These are phyloP conservation scores for Phytophthora boehmeriae DNA, from an alignment of 352 stramenopile species.

Conservation along the genomic window DNA sequence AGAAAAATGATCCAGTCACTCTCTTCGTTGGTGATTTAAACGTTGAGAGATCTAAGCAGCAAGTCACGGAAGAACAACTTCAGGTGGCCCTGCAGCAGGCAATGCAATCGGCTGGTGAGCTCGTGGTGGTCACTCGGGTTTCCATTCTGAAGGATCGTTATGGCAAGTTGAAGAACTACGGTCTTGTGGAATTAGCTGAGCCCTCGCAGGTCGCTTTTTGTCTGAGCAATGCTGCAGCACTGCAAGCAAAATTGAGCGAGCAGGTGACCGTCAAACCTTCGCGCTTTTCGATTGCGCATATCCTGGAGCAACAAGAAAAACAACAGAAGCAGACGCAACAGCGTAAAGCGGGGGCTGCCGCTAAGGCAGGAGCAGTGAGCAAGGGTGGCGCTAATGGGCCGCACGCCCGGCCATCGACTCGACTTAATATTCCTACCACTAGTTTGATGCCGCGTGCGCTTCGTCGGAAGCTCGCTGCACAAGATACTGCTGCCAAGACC, in stretches of 20 bases:
- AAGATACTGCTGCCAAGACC: slow-evolving; percentile 25
- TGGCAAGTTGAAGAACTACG: slow-evolving; percentile 71
- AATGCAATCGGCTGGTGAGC: slow-evolving; percentile 32
- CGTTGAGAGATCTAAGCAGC: slow-evolving; percentile 32
- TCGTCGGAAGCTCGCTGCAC: slow-evolving; percentile 35
- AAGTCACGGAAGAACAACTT: slow-evolving; percentile 45
- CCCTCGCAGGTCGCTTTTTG: slow-evolving; percentile 34
- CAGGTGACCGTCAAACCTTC: slow-evolving; percentile 64
- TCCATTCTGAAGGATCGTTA: slow-evolving; percentile 65
- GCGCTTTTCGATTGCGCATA: slow-evolving; percentile 66
- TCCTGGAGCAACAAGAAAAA: slow-evolving; percentile 64
- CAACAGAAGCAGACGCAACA: slow-evolving; percentile 44
- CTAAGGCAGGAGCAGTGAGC: background rate
- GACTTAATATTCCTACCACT: slow-evolving; percentile 30
- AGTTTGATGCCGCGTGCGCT: slow-evolving; percentile 65
- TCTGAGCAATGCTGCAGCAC: slow-evolving; percentile 29
- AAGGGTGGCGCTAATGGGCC: slow-evolving; percentile 17
- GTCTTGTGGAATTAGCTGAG: slow-evolving; percentile 56
- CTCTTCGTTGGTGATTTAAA: slow-evolving; percentile 63
- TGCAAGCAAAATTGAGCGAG: slow-evolving; percentile 47
- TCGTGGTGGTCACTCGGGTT: slow-evolving; percentile 50
- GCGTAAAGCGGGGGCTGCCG: slow-evolving; percentile 9
- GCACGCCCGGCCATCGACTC: slow-evolving; percentile 31
- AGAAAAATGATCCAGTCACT: slow-evolving; percentile 58
- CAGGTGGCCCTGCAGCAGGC: slow-evolving; percentile 44